Evolutionary conservation across 1,284 basidiomycete species (phyloP).

Genomic region (Pyrrhoderma noxium): DNA sequence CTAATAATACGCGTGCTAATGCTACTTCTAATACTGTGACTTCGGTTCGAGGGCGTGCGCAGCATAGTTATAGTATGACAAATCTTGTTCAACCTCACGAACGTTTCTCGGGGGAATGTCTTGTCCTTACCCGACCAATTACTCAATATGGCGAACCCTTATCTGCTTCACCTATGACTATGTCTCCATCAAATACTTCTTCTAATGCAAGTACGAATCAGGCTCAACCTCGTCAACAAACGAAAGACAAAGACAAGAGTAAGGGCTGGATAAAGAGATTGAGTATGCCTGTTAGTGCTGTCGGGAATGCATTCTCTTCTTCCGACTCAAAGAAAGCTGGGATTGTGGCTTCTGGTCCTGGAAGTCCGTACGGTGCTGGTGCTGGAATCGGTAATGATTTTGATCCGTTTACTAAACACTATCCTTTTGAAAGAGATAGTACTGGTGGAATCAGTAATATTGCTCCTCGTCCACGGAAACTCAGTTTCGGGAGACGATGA

Average conservation of each 20-base stretch:
- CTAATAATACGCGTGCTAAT: not conserved
- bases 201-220: conserved; percentile 5
- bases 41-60: conserved; percentile 5
- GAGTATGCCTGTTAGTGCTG: conserved; percentile 56
- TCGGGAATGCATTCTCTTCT: conserved; percentile 44
- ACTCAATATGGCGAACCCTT: conserved; percentile 13
- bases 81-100: conserved; percentile 7
- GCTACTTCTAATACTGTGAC: too few relatives aligned
- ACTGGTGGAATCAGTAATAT: conserved; percentile 28
- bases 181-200: not conserved
- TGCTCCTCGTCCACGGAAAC: conserved; percentile 11
- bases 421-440: conserved; percentile 33
- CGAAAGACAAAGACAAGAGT: conserved; percentile 38
- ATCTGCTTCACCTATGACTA: not conserved
- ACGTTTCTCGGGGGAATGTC: not conserved
- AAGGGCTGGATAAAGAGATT: conserved; percentile 69
- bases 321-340: conserved; percentile 23
- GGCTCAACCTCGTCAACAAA: conserved; percentile 27
- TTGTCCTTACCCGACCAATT: conserved; percentile 2
- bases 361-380: conserved; percentile 4
- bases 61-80: conserved; percentile 17
- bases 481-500: conserved; percentile 18
- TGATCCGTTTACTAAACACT: conserved; percentile 22
- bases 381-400: conserved; percentile 21
- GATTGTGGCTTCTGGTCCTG: conserved; percentile 11